Conservation (phyloP, 345 rosid species). For the Populus davidiana region DNA sequence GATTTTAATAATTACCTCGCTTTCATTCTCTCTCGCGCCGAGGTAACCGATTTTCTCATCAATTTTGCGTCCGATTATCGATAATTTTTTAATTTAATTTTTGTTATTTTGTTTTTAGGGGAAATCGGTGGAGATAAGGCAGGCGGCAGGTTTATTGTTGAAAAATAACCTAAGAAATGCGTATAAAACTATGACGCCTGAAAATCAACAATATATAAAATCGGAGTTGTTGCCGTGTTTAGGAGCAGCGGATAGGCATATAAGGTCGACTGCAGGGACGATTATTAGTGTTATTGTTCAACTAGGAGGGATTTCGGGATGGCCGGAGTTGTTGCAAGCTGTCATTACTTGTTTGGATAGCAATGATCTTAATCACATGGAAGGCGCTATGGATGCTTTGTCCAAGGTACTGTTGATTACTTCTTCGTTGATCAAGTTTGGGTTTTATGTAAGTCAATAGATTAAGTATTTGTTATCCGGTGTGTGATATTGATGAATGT, state of each 20-base stretch:
- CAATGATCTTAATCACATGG: slow-evolving; percentile 84
- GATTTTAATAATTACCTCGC: slow-evolving; percentile 97
- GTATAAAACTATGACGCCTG: slow-evolving; percentile 56
- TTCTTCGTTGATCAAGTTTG: not conserved
- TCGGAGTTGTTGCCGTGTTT: slow-evolving; percentile 80
- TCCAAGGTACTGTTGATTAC: slow-evolving; percentile 57
- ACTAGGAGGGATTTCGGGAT: slow-evolving; percentile 61
- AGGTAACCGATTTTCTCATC: slow-evolving; percentile 39
- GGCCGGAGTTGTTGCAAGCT: slow-evolving; percentile 90
- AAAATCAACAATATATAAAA: slow-evolving; percentile 65
- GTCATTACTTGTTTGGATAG: slow-evolving; percentile 80
- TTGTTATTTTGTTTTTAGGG: slow-evolving; percentile 43
- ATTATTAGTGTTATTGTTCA: slow-evolving; percentile 77
- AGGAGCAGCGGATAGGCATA: slow-evolving; percentile 83
- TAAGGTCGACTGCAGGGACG: slow-evolving; percentile 89
- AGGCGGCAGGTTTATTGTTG: slow-evolving; percentile 93
- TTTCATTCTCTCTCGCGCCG: slow-evolving; percentile 82
- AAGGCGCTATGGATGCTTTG: slow-evolving; percentile 97
- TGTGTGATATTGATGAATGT: not conserved
- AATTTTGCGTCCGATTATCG: not conserved
- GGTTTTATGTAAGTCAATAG: not conserved
- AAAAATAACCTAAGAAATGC: slow-evolving; percentile 81
- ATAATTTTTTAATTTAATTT: not conserved
- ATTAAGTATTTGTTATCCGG: not conserved
- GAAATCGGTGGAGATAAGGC: slow-evolving; percentile 79